A percentile compares a stretch with the other conserved stretches of the same genome.
These are phyloP conservation scores for Austroboletus festivus DNA, from an alignment of 768 basidiomycete species.

Conservation along the genomic window DNA sequence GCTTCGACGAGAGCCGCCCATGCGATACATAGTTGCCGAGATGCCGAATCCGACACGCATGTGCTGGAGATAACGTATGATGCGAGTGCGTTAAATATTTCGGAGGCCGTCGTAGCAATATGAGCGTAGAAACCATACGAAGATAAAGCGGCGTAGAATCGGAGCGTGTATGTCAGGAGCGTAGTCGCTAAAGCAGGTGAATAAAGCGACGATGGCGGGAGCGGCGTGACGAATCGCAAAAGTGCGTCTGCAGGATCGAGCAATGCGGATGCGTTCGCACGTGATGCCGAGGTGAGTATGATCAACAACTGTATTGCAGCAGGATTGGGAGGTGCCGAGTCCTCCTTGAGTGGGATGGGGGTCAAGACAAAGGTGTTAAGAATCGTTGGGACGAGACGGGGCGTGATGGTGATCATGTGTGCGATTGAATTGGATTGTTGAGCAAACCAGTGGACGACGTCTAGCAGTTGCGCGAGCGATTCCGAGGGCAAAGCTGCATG, in stretches of 20 bases:
- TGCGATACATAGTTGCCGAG: conserved; percentile 36
- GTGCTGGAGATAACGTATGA: conserved; percentile 39
- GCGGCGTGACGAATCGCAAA: conserved; percentile 65
- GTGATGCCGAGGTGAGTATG: conserved; percentile 59
- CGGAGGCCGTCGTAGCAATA: conserved; percentile 57
- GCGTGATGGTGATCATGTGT: conserved; percentile 46
- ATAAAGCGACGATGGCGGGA: conserved; percentile 47
- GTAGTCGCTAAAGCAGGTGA: conserved; percentile 34
- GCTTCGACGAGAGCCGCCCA: conserved; percentile 61
- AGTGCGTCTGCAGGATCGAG: conserved; percentile 59
- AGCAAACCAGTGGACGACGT: conserved; percentile 58
- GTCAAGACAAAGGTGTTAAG: conserved; percentile 57
- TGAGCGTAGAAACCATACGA: conserved; percentile 77
- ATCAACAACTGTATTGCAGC: conserved; percentile 55
- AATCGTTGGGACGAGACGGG: conserved; percentile 49
- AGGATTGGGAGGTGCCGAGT: conserved; percentile 36
- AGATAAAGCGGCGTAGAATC: conserved; percentile 62
- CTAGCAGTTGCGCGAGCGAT: conserved; percentile 54
- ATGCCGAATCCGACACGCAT: background rate
- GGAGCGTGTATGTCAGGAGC: conserved; percentile 57
- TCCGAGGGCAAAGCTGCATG: conserved; percentile 45
- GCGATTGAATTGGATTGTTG: conserved; percentile 56
- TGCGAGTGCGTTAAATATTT: conserved; percentile 52
- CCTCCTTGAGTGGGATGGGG: conserved; percentile 41
- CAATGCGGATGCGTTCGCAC: conserved; percentile 60